Evolutionary conservation across 805 yeast genomes (phyloP).

Genomic region (Candida xyloterini): DNA sequence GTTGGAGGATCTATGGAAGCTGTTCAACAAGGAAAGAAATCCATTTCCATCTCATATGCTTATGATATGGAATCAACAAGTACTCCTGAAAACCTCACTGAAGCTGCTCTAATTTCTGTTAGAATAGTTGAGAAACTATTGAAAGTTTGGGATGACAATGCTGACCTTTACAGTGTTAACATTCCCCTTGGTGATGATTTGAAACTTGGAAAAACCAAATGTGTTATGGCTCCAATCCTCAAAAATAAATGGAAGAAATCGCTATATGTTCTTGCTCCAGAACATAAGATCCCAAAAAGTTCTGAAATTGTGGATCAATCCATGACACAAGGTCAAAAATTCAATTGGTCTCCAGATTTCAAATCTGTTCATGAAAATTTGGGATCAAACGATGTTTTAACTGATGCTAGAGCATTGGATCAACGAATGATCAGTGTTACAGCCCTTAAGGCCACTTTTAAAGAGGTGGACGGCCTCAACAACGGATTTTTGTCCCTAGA

Average conservation of each 20-base stretch:
- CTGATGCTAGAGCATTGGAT: constrained; percentile 70
- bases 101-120: constrained; percentile 69
- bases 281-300: constrained; percentile 10
- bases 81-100: constrained; percentile 46
- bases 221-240: constrained; percentile 73
- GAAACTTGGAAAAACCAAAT: constrained; percentile 53
- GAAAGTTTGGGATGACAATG: constrained; percentile 51
- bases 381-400: constrained; percentile 39
- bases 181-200: constrained; percentile 67
- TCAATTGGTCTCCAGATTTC: constrained; percentile 84
- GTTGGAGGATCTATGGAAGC: constrained; percentile 98
- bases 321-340: constrained; percentile 44
- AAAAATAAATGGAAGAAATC: constrained; percentile 68
- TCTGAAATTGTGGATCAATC: constrained; percentile 49
- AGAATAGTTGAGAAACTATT: constrained; percentile 58
- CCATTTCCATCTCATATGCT: constrained; percentile 87
- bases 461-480: constrained; percentile 44
- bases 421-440: constrained; percentile 64
- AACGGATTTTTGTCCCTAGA: constrained; percentile 56
- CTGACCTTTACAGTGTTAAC: constrained; percentile 79
- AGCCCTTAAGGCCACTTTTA: constrained; percentile 70
- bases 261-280: constrained; percentile 16
- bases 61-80: constrained; percentile 52
- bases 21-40: constrained; percentile 61
- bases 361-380: constrained; percentile 58